These are phyloP conservation scores for Solanum stenotomum DNA, from an alignment of 257 asterid genomes.

Conservation along the genomic window DNA sequence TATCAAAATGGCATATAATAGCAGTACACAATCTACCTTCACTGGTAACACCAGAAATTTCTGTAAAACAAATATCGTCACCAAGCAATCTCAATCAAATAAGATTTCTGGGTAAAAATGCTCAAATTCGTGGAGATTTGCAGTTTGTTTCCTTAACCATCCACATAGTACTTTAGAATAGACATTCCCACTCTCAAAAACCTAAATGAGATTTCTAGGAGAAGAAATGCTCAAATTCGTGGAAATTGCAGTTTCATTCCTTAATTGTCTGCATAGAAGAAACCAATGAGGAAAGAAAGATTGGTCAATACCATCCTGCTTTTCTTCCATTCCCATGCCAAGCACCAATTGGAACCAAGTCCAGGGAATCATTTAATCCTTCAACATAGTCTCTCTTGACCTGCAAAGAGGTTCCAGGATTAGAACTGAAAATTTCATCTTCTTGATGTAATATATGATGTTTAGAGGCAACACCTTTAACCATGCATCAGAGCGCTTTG, in stretches of 20 bases:
- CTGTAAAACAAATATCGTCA: not conserved
- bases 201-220: not conserved
- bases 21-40: not conserved
- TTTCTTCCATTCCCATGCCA: conserved; percentile 97
- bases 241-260: not conserved
- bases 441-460: conserved; percentile 2
- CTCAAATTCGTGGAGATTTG: not conserved
- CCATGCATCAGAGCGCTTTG: conserved; percentile 94
- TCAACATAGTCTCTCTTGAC: conserved; percentile 83
- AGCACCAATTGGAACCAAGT: conserved; percentile 92
- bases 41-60: not conserved
- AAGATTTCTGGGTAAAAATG: not conserved
- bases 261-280: not conserved
- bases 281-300: not conserved
- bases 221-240: not conserved
- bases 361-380: conserved; percentile 79
- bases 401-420: conserved; percentile 25
- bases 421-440: not conserved
- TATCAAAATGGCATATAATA: not conserved
- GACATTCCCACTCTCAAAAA: not conserved
- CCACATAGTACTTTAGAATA: not conserved
- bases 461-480: conserved; percentile 43
- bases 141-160: not conserved
- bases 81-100: not conserved
- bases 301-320: conserved; percentile 70